A percentile compares a stretch with the other conserved stretches of the same genome.
phyloP scores from a whole-genome alignment of 371 early-diverging fungal species.

The Mucor saturninus region DNA sequence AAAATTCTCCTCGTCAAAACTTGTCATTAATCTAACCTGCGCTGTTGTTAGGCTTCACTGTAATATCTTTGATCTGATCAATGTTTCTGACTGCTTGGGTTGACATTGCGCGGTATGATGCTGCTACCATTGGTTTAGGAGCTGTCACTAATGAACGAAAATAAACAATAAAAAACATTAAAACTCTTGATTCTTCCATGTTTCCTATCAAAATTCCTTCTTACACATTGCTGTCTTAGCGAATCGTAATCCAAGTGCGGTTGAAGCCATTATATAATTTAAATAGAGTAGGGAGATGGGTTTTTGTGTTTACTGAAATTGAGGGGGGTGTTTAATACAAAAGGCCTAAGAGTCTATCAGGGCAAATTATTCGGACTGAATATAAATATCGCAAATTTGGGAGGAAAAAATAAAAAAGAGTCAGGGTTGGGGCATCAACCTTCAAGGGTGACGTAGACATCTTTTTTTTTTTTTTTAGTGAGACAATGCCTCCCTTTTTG shows the following conservation, averaged over 20 bases:
- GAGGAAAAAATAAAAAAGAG: background rate
- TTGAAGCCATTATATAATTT: slow-evolving; percentile 37
- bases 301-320: slow-evolving; percentile 18
- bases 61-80: slow-evolving; percentile 55
- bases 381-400: slow-evolving; percentile 1
- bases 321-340: slow-evolving; percentile 18
- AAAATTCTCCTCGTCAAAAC: background rate
- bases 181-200: slow-evolving; percentile 1
- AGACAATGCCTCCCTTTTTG: background rate
- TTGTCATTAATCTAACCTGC: slow-evolving; percentile 44
- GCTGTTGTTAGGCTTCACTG: slow-evolving; percentile 54
- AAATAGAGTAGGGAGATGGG: slow-evolving; percentile 48
- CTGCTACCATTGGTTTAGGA: slow-evolving; percentile 35
- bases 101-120: slow-evolving; percentile 46
- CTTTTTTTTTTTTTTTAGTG: background rate
- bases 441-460: background rate
- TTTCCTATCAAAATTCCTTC: slow-evolving; percentile 10
- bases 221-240: slow-evolving; percentile 58
- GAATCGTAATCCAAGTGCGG: slow-evolving; percentile 55
- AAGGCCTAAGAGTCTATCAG: slow-evolving; percentile 6
- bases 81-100: slow-evolving; percentile 53
- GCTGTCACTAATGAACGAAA: slow-evolving; percentile 27
- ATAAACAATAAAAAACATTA: background rate
- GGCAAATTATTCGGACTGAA: slow-evolving; percentile 6
- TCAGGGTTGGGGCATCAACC: background rate